Evolutionary conservation across 805 yeast genomes (phyloP).

Genomic region (Teunomyces funiuensis): DNA sequence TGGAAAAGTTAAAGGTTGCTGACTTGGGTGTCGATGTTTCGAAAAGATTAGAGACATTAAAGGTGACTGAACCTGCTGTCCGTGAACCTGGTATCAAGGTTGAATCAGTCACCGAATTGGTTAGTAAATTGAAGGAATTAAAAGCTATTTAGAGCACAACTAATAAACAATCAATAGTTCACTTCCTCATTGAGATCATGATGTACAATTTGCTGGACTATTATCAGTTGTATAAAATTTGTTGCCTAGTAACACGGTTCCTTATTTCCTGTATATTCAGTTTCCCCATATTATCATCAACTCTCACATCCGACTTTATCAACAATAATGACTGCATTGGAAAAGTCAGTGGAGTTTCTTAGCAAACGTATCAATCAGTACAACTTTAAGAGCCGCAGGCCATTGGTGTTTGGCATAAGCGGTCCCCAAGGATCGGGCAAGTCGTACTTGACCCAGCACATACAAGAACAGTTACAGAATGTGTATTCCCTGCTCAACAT

Average conservation of each 20-base stretch:
- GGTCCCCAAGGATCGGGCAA: conserved; percentile 87
- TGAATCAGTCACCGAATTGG: conserved; percentile 75
- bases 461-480: conserved; percentile 33
- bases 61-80: conserved; percentile 81
- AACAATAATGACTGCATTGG: conserved; percentile 14
- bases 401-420: conserved; percentile 55
- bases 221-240: too few species aligned
- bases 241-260: too few species aligned
- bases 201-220: too few species aligned
- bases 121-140: conserved; percentile 71
- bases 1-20: conserved; percentile 59
- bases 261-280: neutral
- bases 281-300: neutral
- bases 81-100: conserved; percentile 84
- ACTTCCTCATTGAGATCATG: too few species aligned
- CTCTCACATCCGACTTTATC: too few species aligned
- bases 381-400: conserved; percentile 23
- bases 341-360: conserved; percentile 24
- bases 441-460: conserved; percentile 50
- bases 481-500: conserved; percentile 38
- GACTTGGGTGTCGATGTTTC: conserved; percentile 70
- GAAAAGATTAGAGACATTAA: conserved; percentile 63
- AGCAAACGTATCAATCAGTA: conserved; percentile 24
- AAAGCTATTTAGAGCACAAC: conserved; percentile 69
- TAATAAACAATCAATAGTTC: too few species aligned